phyloP scores from a whole-genome alignment of 1,284 basidiomycete genomes.

The Fomitopsis pinicola region DNA sequence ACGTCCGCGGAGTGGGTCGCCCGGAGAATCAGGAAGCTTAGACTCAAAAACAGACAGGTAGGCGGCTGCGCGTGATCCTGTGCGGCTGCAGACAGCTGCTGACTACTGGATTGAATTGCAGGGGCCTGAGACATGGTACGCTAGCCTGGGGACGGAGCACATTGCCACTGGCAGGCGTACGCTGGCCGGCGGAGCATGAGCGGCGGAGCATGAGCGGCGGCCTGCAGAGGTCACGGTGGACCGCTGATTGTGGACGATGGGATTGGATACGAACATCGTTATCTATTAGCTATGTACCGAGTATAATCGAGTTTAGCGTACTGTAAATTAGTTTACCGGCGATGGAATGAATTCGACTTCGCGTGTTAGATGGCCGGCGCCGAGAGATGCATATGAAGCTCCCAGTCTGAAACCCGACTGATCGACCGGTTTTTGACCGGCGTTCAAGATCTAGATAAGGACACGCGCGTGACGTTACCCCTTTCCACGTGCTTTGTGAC shows the following conservation, averaged over 20 bases:
- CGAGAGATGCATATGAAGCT: neutral
- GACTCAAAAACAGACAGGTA: constrained; percentile 40
- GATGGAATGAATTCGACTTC: neutral
- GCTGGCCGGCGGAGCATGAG: constrained; percentile 1
- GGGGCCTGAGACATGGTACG: constrained; percentile 23
- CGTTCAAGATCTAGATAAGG: neutral
- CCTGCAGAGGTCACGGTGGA: neutral
- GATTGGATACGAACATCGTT: neutral
- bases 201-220: neutral
- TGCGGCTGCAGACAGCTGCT: neutral
- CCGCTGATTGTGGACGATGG: neutral
- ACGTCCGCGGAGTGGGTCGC: constrained; percentile 48
- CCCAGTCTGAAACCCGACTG: neutral
- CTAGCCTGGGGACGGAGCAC: constrained; percentile 20
- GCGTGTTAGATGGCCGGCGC: neutral
- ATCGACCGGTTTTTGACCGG: constrained; percentile 1
- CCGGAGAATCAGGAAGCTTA: constrained; percentile 40
- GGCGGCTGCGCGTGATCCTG: constrained; percentile 4
- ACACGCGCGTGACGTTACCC: neutral
- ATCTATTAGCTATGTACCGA: neutral
- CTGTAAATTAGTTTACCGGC: neutral
- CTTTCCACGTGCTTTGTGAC: neutral
- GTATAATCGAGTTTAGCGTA: constrained; percentile 2
- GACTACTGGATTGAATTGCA: constrained; percentile 4
- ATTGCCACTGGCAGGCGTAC: constrained; percentile 8